Conservation (phyloP, 352 stramenopile genomes). For the Globisporangium spiculum region DNA sequence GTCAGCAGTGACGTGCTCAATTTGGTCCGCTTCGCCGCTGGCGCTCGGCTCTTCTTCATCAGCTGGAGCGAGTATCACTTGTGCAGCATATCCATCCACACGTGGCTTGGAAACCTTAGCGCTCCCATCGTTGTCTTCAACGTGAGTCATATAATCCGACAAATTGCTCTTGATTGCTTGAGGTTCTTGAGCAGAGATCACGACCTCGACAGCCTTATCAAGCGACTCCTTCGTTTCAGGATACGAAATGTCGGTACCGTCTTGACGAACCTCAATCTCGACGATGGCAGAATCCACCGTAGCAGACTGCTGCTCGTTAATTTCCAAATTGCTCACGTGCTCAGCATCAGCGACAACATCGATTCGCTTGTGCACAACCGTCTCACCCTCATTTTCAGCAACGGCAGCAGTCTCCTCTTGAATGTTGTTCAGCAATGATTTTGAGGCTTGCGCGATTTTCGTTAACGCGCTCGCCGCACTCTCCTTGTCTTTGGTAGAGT, state of each 20-base stretch:
- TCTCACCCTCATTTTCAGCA: not conserved
- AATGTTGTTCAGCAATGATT: constrained; percentile 19
- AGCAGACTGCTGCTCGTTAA: not conserved
- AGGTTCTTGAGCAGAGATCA: not conserved
- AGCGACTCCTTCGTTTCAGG: not conserved
- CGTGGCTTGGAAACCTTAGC: not conserved
- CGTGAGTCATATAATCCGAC: not conserved
- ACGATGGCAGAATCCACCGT: not conserved
- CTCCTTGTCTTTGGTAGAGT: constrained; percentile 2
- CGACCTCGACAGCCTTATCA: not conserved
- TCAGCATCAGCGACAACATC: not conserved
- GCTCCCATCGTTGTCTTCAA: not conserved
- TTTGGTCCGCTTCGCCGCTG: not conserved
- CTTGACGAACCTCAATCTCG: constrained; percentile 9
- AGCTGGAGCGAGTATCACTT: not conserved
- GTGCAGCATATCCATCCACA: not conserved
- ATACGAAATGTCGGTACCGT: not conserved
- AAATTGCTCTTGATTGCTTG: not conserved
- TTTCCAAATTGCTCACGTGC: not conserved
- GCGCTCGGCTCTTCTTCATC: not conserved
- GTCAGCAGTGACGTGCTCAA: not conserved
- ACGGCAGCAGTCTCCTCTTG: not conserved
- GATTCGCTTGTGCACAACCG: not conserved
- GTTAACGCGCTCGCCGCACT: constrained; percentile 23
- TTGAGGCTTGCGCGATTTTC: constrained; percentile 35